phyloP scores from a whole-genome alignment of 306 rosid genomes.

The Hippophae gyantsensis region DNA sequence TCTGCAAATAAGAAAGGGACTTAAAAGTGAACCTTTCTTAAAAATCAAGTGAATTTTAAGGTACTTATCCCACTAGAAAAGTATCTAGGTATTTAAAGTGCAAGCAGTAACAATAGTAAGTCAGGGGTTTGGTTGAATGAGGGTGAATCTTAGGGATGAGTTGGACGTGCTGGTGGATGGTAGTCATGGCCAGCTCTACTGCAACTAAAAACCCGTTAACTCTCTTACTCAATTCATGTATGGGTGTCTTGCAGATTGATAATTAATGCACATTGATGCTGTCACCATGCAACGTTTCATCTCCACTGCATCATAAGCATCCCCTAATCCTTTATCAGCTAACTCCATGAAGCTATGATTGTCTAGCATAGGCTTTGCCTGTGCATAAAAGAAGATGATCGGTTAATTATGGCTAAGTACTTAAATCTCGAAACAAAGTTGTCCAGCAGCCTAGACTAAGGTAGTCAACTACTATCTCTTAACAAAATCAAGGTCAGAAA shows the following conservation, averaged over 20 bases:
- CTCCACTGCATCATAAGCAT: constrained; percentile 45
- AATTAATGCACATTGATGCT: constrained; percentile 77
- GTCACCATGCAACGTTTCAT: constrained; percentile 48
- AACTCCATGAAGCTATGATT: constrained; percentile 39
- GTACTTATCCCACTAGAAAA: too few relatives aligned
- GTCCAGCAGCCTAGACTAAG: neutral
- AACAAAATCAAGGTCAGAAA: too few relatives aligned
- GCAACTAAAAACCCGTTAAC: neutral
- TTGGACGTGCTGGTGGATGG: too few relatives aligned
- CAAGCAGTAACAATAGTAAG: too few relatives aligned
- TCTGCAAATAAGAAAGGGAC: too few relatives aligned
- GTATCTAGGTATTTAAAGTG: too few relatives aligned
- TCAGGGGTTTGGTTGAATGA: too few relatives aligned
- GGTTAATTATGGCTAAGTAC: neutral
- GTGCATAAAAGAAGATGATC: constrained; percentile 3
- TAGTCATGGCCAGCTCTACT: too few relatives aligned
- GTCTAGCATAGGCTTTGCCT: constrained; percentile 84
- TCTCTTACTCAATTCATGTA: constrained; percentile 56
- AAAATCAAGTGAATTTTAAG: too few relatives aligned
- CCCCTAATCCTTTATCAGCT: constrained; percentile 56
- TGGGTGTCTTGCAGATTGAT: constrained; percentile 53
- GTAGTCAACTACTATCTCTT: neutral
- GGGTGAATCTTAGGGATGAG: too few relatives aligned
- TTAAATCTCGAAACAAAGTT: neutral
- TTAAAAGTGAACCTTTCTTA: too few relatives aligned